Conservation (phyloP, 163 green algal species). For the Picocystis sp. region DNA sequence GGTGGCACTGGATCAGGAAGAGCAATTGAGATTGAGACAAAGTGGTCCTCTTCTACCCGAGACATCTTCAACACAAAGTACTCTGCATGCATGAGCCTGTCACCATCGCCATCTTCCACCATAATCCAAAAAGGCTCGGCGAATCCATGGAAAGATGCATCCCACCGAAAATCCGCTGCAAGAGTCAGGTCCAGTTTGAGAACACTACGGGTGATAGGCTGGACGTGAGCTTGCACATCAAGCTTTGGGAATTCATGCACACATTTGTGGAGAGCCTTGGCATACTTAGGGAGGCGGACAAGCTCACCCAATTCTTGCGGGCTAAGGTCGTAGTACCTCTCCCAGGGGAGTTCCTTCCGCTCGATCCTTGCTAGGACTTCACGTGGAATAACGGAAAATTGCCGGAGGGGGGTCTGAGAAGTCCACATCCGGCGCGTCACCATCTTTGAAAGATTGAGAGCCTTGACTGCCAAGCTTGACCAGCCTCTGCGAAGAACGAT, state of each 20-base stretch:
- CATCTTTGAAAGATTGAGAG: conserved; percentile 85
- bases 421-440: conserved; percentile 76
- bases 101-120: conserved; percentile 81
- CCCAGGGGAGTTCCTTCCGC: conserved; percentile 86
- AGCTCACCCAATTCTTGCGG: conserved; percentile 78
- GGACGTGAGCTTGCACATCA: conserved; percentile 26
- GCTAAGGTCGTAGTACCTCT: conserved; percentile 88
- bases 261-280: conserved; percentile 75
- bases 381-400: conserved; percentile 65
- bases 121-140: conserved; percentile 90
- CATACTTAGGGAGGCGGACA: conserved; percentile 79
- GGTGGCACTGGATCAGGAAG: conserved; percentile 84
- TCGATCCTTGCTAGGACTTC: conserved; percentile 70
- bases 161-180: conserved; percentile 94
- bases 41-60: conserved; percentile 57
- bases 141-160: conserved; percentile 48
- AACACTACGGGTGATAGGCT: conserved; percentile 73
- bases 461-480: conserved; percentile 66
- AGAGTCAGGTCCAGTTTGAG: conserved; percentile 90
- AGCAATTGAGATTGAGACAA: conserved; percentile 80
- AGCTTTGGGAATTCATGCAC: conserved; percentile 28
- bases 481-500: conserved; percentile 82
- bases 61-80: conserved; percentile 78
- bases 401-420: conserved; percentile 81
- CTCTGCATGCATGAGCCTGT: conserved; percentile 85